A percentile compares a stretch with the other conserved stretches of the same genome.
phyloP scores from a whole-genome alignment of 768 basidiomycete species.

The Psilocybe cubensis region DNA sequence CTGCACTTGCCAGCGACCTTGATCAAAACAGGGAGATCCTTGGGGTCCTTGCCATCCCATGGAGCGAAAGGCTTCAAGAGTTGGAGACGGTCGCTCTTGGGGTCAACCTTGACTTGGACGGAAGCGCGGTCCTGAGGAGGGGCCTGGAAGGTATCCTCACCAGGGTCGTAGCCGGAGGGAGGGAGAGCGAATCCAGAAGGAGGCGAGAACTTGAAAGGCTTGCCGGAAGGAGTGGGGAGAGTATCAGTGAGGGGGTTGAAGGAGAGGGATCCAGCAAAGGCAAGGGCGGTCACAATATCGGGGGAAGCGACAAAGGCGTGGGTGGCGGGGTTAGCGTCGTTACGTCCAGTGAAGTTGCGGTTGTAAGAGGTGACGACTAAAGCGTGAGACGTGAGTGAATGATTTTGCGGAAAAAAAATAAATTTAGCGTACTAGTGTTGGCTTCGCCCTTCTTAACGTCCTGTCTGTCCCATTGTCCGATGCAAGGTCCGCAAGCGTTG shows the following conservation, averaged over 20 bases:
- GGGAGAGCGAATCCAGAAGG: conserved; percentile 93
- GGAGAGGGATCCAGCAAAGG: conserved; percentile 90
- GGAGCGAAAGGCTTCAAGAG: conserved; percentile 85
- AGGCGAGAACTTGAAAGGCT: conserved; percentile 95
- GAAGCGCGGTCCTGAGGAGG: conserved; percentile 84
- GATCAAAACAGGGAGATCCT: conserved; percentile 91
- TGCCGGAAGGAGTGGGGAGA: conserved; percentile 89
- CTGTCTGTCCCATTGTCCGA: conserved; percentile 97
- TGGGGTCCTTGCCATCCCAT: conserved; percentile 93
- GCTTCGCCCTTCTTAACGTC: conserved; percentile 96
- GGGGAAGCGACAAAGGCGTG: conserved; percentile 96
- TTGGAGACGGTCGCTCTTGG: conserved; percentile 89
- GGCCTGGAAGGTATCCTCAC: conserved; percentile 95
- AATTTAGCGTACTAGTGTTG: conserved; percentile 81
- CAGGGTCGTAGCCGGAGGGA: conserved; percentile 94
- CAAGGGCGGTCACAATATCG: conserved; percentile 95
- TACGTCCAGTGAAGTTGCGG: conserved; percentile 99
- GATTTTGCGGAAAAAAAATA: neutral
- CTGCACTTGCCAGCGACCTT: conserved; percentile 99
- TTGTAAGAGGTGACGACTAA: conserved; percentile 99
- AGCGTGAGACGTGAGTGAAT: conserved; percentile 12
- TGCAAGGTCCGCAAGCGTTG: conserved; percentile 99
- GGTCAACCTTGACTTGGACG: conserved; percentile 85
- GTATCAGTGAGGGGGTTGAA: conserved; percentile 97
- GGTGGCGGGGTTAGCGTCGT: conserved; percentile 99